phyloP scores from a whole-genome alignment of 2,329 filamentous ascomycete genomes.

The Mycosphaerella arachidis region DNA sequence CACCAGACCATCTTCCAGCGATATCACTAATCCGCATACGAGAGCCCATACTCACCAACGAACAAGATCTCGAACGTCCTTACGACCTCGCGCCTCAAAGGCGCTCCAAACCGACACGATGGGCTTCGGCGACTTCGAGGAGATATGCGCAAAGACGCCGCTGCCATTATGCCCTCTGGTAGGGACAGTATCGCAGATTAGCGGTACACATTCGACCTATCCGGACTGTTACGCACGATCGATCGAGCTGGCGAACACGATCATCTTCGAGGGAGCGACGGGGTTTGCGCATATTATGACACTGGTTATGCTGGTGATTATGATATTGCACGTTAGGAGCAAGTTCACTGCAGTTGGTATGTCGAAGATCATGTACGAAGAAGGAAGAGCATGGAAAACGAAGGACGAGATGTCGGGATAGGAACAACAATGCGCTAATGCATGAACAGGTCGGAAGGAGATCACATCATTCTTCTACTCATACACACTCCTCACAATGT shows the following conservation, averaged over 20 bases:
- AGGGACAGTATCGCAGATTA: conserved; percentile 66
- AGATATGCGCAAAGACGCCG: conserved; percentile 78
- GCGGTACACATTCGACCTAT: conserved; percentile 66
- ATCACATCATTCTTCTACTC: conserved; percentile 94
- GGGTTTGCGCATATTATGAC: conserved; percentile 90
- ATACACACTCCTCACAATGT: conserved; percentile 84
- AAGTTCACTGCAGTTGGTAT: conserved; percentile 97
- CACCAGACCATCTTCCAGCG: not conserved
- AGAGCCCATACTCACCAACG: not conserved
- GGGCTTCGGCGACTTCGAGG: conserved; percentile 86
- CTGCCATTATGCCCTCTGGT: conserved; percentile 84
- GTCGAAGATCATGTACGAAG: conserved; percentile 34
- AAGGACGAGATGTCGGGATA: not conserved
- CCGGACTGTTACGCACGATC: conserved; percentile 89
- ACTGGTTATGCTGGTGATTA: conserved; percentile 87
- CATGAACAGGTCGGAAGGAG: conserved; percentile 57
- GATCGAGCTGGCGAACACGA: conserved; percentile 94
- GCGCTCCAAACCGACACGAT: conserved; percentile 49
- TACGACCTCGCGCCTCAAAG: conserved; percentile 1
- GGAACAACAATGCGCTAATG: not conserved
- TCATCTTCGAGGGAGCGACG: conserved; percentile 92
- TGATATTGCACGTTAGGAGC: conserved; percentile 93
- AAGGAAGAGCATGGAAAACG: conserved; percentile 1
- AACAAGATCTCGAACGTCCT: not conserved
- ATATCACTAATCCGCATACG: not conserved